These are phyloP conservation scores for Lodderomyces margitis DNA, from an alignment of 1,139 yeast species.

Conservation along the genomic window DNA sequence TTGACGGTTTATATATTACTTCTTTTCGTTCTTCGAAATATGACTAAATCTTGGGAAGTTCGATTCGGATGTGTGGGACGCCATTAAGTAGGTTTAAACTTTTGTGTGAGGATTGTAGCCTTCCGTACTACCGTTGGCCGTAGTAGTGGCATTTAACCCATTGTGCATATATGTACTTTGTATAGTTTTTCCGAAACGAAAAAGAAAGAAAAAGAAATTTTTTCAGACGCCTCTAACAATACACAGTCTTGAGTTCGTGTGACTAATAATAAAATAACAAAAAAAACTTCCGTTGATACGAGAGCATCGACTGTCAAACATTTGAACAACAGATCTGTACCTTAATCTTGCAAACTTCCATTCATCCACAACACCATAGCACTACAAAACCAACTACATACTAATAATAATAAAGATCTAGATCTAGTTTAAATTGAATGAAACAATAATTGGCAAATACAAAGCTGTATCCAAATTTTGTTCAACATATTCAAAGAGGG, in stretches of 20 bases:
- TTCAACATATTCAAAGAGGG: too few relatives aligned
- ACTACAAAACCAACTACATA: background rate
- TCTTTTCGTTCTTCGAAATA: background rate
- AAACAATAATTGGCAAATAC: too few relatives aligned
- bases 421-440: too few relatives aligned
- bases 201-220: too few relatives aligned
- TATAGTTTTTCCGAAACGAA: background rate
- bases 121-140: background rate
- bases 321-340: too few relatives aligned
- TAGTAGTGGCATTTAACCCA: background rate
- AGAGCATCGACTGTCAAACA: too few relatives aligned
- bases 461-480: too few relatives aligned
- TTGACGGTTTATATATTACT: slow-evolving; percentile 1
- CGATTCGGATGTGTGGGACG: background rate
- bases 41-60: background rate
- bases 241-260: background rate
- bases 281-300: background rate
- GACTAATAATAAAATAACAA: background rate
- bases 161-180: background rate
- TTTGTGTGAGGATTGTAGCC: background rate
- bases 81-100: background rate
- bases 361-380: background rate
- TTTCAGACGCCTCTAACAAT: background rate
- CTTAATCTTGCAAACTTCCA: background rate
- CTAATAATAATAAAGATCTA: too few relatives aligned